Evolutionary conservation across 2,329 filamentous ascomycete genomes (phyloP), one percentile per base, ranked within the genome.

Genomic region (Dryadomyces quercus-mongolicae): DNA sequence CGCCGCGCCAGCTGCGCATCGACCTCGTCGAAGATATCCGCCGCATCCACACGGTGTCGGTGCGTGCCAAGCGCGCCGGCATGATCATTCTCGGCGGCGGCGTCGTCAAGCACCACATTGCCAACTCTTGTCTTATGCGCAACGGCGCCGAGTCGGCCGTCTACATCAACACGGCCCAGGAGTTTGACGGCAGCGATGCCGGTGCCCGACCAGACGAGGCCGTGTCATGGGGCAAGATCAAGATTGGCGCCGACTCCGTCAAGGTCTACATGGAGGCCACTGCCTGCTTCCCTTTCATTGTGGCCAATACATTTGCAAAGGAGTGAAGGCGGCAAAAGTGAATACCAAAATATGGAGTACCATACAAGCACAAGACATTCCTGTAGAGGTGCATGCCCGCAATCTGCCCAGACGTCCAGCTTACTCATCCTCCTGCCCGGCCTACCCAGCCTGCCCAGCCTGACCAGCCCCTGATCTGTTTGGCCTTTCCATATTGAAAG

Each of bases 151-250:
- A 98, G 68, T 92, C 88, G 58, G 93, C 93, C 2, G 93, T 98
- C 1, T 98, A 95, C 67, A 89, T 98, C 69, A 98, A 98, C 70
- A 98, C 93, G 1, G 93, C 83, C 0, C 90, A 96, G 67, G 93
- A 98, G 67, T 98, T 96, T 66, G 93, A 98, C 67, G 93, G 93
- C 2, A 96, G 90, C 63, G 93, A 98, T 71, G 92, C 93, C 0
- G 93, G 93, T 1, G 93, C 93, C 3, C 77, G 93, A 54, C 93
- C 93, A 5, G 93, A 98, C 64, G 93, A 98, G 71, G 93, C 93
- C 5, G 88, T 98, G 16, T 96, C 91, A 58, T 98, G 93, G 93
- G 93, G 93, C 3, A 98, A 98, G 76, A 96, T 98, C 69, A 96
- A 94, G 70, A 76, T 84, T 45, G 87, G 85, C 52, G 93, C 86